Evolutionary conservation across 441 rosid genomes (phyloP).

Genomic region (Corymbia citriodora): DNA sequence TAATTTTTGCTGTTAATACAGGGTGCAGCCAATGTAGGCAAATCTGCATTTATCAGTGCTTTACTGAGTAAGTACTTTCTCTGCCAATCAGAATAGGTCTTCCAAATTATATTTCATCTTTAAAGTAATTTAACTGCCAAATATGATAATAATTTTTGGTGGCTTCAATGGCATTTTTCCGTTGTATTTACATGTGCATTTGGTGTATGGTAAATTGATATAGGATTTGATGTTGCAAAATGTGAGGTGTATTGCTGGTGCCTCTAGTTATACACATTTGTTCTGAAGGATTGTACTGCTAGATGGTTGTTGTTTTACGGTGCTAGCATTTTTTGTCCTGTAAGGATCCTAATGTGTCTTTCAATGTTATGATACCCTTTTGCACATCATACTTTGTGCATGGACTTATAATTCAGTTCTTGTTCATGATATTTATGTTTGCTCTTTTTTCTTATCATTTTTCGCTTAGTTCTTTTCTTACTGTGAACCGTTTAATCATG

Average conservation of each 20-base stretch:
- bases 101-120: background rate
- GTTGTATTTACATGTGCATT: background rate
- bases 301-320: background rate
- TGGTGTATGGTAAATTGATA: background rate
- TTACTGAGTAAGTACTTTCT: constrained; percentile 59
- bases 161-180: background rate
- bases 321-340: background rate
- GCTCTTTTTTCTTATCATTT: background rate
- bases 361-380: background rate
- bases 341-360: background rate
- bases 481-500: background rate
- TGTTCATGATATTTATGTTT: background rate
- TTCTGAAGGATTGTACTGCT: background rate
- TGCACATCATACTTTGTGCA: background rate
- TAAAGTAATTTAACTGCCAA: background rate
- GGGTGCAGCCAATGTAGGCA: constrained; percentile 99
- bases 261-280: background rate
- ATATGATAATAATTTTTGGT: background rate
- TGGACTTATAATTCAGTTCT: background rate
- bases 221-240: background rate
- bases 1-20: constrained; percentile 19
- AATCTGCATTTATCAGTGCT: constrained; percentile 95
- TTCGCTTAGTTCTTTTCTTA: background rate
- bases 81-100: background rate
- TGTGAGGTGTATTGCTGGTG: background rate